phyloP scores from a whole-genome alignment of 495 filamentous ascomycete species.

The Annulohypoxylon stygium region DNA sequence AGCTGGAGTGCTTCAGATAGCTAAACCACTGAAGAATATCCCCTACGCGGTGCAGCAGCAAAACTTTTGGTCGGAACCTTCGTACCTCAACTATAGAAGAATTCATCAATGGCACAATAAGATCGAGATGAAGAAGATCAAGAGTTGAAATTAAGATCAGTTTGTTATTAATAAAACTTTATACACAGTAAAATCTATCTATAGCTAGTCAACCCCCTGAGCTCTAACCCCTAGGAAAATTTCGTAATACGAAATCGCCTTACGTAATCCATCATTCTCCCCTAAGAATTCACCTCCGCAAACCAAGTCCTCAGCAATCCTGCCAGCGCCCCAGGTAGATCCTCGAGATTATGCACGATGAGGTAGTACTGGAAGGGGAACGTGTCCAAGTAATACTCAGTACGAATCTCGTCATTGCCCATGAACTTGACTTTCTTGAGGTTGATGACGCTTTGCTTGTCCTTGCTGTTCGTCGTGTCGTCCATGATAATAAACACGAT shows the following conservation, averaged over 20 bases:
- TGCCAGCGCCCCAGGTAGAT: slow-evolving; percentile 89
- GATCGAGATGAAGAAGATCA: no score
- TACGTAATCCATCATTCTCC: background rate
- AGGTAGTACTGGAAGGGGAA: slow-evolving; percentile 98
- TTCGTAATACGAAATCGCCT: slow-evolving; percentile 1
- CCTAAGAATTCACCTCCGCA: slow-evolving; percentile 76
- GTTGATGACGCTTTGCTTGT: slow-evolving; percentile 58
- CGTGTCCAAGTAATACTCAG: slow-evolving; percentile 89
- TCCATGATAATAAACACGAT: slow-evolving; percentile 97
- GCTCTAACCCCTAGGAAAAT: background rate
- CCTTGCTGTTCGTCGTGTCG: slow-evolving; percentile 65
- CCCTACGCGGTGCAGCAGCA: no score
- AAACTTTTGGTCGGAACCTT: no score
- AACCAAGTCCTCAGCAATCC: slow-evolving; percentile 96
- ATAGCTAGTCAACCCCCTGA: slow-evolving; percentile 22
- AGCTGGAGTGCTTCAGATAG: no score
- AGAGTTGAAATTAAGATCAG: no score
- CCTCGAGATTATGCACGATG: slow-evolving; percentile 90
- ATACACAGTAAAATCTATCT: background rate
- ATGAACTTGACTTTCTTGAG: slow-evolving; percentile 52
- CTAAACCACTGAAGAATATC: no score
- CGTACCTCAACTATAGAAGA: no score
- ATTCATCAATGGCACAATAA: no score
- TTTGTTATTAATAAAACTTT: background rate
- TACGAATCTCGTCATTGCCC: slow-evolving; percentile 65